Conservation (phyloP, 768 basidiomycete genomes). For the Tricholoma furcatifolium region DNA sequence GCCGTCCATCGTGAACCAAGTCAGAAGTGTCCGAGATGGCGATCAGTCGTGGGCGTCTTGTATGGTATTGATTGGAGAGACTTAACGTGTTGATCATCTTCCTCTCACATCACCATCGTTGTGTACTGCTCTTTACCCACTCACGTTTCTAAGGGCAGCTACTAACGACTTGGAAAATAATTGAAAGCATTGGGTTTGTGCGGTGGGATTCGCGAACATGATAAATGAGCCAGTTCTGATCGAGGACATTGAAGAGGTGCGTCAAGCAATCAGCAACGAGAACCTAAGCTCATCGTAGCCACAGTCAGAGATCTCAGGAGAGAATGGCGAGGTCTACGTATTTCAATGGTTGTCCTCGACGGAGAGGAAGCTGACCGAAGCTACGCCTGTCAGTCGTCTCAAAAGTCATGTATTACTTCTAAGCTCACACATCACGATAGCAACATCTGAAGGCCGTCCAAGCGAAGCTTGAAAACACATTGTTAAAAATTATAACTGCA, state of each 20-base stretch:
- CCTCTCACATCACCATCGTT: too few species aligned
- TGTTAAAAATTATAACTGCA: conserved; percentile 69
- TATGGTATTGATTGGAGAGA: too few species aligned
- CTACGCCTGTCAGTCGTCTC: conserved; percentile 48
- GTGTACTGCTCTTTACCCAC: too few species aligned
- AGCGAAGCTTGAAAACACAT: conserved; percentile 53
- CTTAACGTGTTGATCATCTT: too few species aligned
- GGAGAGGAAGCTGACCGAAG: conserved; percentile 54
- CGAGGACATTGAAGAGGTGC: conserved; percentile 31
- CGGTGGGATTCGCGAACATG: neutral
- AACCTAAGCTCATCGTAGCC: neutral
- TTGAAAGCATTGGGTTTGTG: too few species aligned
- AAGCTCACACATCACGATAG: conserved; percentile 35
- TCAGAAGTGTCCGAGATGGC: neutral
- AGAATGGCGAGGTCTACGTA: conserved; percentile 79
- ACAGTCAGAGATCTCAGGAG: conserved; percentile 66
- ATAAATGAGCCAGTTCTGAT: conserved; percentile 15
- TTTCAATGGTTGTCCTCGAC: conserved; percentile 79
- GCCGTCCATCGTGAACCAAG: conserved; percentile 40
- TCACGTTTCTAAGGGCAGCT: too few species aligned
- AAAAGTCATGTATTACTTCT: neutral
- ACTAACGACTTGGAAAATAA: too few species aligned
- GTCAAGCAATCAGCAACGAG: neutral
- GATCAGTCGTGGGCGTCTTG: too few species aligned
- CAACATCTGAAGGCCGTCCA: conserved; percentile 67